Percentiles rank a stretch among this genome's conserved stretches.
Evolutionary conservation across 2,329 filamentous ascomycete species (phyloP).

Genomic region (Aureobasidium sp.): DNA sequence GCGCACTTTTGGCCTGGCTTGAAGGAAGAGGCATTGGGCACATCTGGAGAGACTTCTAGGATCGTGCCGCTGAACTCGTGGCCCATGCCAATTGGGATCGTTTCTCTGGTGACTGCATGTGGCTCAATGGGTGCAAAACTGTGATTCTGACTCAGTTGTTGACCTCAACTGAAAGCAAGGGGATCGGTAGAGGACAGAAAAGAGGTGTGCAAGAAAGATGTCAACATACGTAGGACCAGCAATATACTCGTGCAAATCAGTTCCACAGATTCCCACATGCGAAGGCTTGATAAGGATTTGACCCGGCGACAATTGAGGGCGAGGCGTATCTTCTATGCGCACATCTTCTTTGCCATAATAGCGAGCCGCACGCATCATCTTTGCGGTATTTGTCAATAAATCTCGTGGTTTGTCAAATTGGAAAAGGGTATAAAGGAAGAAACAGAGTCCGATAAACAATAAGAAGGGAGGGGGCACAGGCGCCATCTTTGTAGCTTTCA

Average conservation of each 20-base stretch:
- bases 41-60: slow-evolving; percentile 47
- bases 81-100: slow-evolving; percentile 37
- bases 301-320: slow-evolving; percentile 39
- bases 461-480: not conserved
- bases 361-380: slow-evolving; percentile 43
- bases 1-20: slow-evolving; percentile 51
- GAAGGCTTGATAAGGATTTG: slow-evolving; percentile 33
- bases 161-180: not conserved
- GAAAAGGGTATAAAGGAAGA: too few species aligned
- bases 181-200: not conserved
- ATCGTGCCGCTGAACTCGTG: slow-evolving; percentile 58
- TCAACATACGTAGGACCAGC: slow-evolving; percentile 27
- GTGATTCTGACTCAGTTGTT: slow-evolving; percentile 22
- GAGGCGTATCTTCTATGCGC: slow-evolving; percentile 43
- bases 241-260: slow-evolving; percentile 37
- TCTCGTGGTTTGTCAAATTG: too few species aligned
- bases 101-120: slow-evolving; percentile 50
- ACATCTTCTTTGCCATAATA: slow-evolving; percentile 50
- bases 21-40: slow-evolving; percentile 30
- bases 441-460: too few species aligned
- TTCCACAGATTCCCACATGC: slow-evolving; percentile 3
- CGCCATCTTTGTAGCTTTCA: not conserved
- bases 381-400: not conserved
- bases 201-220: too few species aligned
- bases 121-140: slow-evolving; percentile 43